phyloP scores from a whole-genome alignment of 1,284 basidiomycete genomes.

The Rugiboletus extremiorientalis region DNA sequence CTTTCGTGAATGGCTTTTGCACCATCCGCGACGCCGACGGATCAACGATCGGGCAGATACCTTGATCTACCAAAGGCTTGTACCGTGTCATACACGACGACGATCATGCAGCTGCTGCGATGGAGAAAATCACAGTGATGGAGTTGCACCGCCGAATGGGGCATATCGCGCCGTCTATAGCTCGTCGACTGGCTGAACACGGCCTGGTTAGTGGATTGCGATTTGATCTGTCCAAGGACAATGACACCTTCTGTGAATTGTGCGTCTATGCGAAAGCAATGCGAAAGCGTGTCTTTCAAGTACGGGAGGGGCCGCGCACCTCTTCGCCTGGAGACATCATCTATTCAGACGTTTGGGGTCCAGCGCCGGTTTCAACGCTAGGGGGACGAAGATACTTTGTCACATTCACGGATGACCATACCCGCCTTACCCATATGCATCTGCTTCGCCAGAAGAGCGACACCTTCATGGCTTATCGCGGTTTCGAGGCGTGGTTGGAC shows the following conservation, averaged over 20 bases:
- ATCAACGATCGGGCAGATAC: constrained; percentile 21
- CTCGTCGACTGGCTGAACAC: background rate
- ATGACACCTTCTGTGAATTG: too few species aligned
- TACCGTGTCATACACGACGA: background rate
- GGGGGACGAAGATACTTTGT: constrained; percentile 30
- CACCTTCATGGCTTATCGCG: background rate
- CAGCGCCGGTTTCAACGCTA: constrained; percentile 23
- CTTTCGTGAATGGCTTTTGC: constrained; percentile 29
- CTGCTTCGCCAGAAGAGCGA: constrained; percentile 29
- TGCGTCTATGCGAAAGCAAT: constrained; percentile 17
- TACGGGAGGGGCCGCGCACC: background rate
- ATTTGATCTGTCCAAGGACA: constrained; percentile 20
- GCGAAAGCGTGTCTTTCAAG: too few species aligned
- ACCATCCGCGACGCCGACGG: too few species aligned
- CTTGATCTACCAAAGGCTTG: background rate
- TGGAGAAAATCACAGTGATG: background rate
- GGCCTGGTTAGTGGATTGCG: background rate
- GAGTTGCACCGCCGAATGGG: background rate
- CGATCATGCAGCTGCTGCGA: background rate
- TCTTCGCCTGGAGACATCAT: background rate
- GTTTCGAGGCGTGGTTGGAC: background rate
- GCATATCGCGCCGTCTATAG: background rate
- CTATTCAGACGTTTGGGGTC: too few species aligned
- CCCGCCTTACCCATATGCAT: constrained; percentile 25
- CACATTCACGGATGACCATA: constrained; percentile 34